phyloP scores from a whole-genome alignment of 352 stramenopile genomes.

The Phytopythium montanum region DNA sequence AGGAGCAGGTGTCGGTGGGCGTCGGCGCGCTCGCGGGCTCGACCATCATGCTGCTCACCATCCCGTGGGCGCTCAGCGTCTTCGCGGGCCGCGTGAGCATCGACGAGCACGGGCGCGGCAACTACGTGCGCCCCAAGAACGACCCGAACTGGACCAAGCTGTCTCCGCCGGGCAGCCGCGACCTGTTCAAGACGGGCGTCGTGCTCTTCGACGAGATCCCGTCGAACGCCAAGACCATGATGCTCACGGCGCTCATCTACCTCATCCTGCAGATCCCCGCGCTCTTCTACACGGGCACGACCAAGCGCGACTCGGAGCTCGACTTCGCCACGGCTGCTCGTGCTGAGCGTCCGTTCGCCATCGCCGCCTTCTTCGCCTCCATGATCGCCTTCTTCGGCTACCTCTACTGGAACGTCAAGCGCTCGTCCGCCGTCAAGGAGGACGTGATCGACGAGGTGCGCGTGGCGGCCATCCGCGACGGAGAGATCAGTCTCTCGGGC shows the following conservation, averaged over 20 bases:
- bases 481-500: conserved; percentile 77
- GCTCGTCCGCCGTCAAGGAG: conserved; percentile 60
- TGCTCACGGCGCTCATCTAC: conserved; percentile 93
- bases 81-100: conserved; percentile 95
- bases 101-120: conserved; percentile 77
- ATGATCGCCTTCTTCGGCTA: conserved; percentile 91
- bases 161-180: conserved; percentile 68
- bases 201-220: conserved; percentile 86
- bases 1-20: conserved; percentile 94
- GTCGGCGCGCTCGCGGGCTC: conserved; percentile 97
- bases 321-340: conserved; percentile 70
- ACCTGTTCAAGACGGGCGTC: conserved; percentile 69
- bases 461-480: conserved; percentile 63
- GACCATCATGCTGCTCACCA: conserved; percentile 99
- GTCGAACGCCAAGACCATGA: conserved; percentile 90
- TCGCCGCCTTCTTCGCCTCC: conserved; percentile 86
- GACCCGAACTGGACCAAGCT: conserved; percentile 82
- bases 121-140: conserved; percentile 80
- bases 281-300: conserved; percentile 85
- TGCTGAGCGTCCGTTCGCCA: conserved; percentile 87
- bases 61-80: conserved; percentile 94
- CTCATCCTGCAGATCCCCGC: conserved; percentile 94
- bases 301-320: conserved; percentile 48
- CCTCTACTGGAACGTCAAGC: conserved; percentile 89
- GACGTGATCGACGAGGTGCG: conserved; percentile 71